Percentiles rank a stretch among this genome's conserved stretches.
Evolutionary conservation across 768 basidiomycete species (phyloP).

Genomic region (Suillus decipiens): DNA sequence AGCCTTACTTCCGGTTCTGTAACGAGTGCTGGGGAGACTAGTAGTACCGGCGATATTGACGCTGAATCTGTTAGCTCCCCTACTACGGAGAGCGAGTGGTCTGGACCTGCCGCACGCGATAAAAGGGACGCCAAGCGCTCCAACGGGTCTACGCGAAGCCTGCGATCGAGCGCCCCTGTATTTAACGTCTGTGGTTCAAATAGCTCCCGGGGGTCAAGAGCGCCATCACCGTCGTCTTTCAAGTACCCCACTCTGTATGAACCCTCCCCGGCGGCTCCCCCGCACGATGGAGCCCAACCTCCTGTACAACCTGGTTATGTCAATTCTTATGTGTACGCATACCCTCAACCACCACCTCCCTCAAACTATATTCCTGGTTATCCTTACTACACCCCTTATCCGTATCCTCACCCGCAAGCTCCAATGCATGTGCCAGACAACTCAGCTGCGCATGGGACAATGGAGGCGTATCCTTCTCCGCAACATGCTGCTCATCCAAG

Average conservation of each 20-base stretch:
- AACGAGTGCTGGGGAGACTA: slow-evolving; percentile 54
- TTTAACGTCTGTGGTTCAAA: slow-evolving; percentile 55
- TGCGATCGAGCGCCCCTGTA: slow-evolving; percentile 51
- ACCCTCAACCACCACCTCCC: slow-evolving; percentile 41
- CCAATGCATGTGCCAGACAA: slow-evolving; percentile 42
- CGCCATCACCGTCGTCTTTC: slow-evolving; percentile 72
- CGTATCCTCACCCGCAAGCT: slow-evolving; percentile 49
- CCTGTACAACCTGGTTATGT: slow-evolving; percentile 33
- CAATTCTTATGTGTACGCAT: slow-evolving; percentile 39
- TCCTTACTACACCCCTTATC: slow-evolving; percentile 48
- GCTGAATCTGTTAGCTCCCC: slow-evolving; percentile 65
- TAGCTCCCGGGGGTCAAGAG: slow-evolving; percentile 71
- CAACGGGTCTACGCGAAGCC: slow-evolving; percentile 58
- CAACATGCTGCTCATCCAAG: slow-evolving; percentile 35
- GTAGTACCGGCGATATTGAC: slow-evolving; percentile 65
- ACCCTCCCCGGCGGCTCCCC: slow-evolving; percentile 37
- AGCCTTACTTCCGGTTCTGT: slow-evolving; percentile 72
- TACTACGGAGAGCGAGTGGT: slow-evolving; percentile 83
- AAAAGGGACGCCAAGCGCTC: slow-evolving; percentile 56
- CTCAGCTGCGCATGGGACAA: slow-evolving; percentile 25
- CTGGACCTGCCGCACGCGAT: slow-evolving; percentile 56
- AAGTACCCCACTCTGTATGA: slow-evolving; percentile 77
- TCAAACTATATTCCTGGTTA: slow-evolving; percentile 42
- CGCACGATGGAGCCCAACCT: slow-evolving; percentile 34
- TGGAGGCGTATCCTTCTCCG: slow-evolving; percentile 35